Evolutionary conservation across 305 asterid species (phyloP).

Genomic region (Nicotiana rustica): DNA sequence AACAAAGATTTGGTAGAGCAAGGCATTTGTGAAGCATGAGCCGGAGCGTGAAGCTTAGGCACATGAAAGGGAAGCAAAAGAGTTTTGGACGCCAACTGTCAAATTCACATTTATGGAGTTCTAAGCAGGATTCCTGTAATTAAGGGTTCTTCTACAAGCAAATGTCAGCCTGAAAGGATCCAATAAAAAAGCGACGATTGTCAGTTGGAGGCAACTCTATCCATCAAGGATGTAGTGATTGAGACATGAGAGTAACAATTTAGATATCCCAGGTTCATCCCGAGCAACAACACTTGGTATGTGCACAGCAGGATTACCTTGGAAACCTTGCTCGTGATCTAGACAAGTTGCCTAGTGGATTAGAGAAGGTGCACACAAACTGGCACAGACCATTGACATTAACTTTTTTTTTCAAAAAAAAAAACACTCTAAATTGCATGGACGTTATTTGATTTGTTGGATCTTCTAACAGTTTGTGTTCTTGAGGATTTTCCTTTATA

Average conservation of each 20-base stretch:
- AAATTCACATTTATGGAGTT: not conserved
- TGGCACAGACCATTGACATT: not conserved
- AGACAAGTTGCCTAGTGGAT: not conserved
- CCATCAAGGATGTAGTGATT: not conserved
- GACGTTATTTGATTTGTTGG: not conserved
- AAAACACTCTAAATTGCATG: conserved; percentile 8
- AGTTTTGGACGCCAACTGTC: conserved; percentile 2
- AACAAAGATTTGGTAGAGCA: not conserved
- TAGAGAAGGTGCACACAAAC: not conserved
- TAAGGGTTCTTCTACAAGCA: not conserved
- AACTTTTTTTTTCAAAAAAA: not conserved
- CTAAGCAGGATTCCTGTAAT: conserved; percentile 7
- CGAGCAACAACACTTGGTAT: not conserved
- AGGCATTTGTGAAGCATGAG: conserved; percentile 16
- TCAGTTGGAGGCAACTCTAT: not conserved
- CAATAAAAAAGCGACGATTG: not conserved
- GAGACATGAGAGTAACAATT: conserved; percentile 11
- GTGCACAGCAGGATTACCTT: not conserved
- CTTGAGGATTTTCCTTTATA: not conserved
- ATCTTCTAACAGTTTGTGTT: conserved; percentile 13
- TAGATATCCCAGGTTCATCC: not conserved
- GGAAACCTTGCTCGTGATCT: not conserved
- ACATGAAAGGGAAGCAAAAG: conserved; percentile 11
- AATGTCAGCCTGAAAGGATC: not conserved
- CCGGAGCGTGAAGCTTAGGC: conserved; percentile 1